These are phyloP conservation scores for Rossbeevera mucosa DNA, from an alignment of 768 basidiomycete species.

Conservation along the genomic window DNA sequence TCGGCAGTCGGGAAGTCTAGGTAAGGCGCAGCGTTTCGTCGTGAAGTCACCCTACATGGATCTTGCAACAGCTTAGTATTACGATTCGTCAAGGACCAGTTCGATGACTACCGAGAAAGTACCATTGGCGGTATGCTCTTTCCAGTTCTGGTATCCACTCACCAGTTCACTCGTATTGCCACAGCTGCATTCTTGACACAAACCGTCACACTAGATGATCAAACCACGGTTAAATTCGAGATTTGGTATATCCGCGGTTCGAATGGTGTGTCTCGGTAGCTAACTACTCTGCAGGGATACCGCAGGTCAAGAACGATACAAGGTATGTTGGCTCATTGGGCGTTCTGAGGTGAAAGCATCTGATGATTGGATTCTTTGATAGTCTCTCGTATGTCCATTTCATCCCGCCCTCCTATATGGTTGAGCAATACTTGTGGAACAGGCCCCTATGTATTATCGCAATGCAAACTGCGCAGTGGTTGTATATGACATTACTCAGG, in stretches of 20 bases:
- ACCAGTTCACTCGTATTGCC: conserved; percentile 14
- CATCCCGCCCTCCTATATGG: not conserved
- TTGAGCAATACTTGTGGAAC: conserved; percentile 5
- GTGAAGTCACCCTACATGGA: conserved; percentile 23
- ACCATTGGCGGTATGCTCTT: conserved; percentile 75
- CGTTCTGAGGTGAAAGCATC: not conserved
- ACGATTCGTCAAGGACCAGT: conserved; percentile 94
- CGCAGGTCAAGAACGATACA: conserved; percentile 93
- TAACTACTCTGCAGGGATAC: conserved; percentile 65
- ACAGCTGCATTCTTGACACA: conserved; percentile 97
- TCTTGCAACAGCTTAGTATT: conserved; percentile 69
- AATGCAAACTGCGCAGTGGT: conserved; percentile 93
- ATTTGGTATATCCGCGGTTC: conserved; percentile 65
- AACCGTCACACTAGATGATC: conserved; percentile 86
- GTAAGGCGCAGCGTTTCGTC: conserved; percentile 36
- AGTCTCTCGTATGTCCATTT: conserved; percentile 44
- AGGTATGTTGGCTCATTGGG: conserved; percentile 41
- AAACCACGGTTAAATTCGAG: conserved; percentile 94
- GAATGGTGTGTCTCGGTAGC: not conserved
- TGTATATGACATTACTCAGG: conserved; percentile 93
- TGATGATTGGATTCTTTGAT: not conserved
- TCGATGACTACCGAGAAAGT: conserved; percentile 92
- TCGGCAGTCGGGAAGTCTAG: conserved; percentile 97
- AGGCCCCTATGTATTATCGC: conserved; percentile 97
- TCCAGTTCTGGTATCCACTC: not conserved